Evolutionary conservation across 306 rosid genomes (phyloP).

Genomic region (Inga leiocalycina): DNA sequence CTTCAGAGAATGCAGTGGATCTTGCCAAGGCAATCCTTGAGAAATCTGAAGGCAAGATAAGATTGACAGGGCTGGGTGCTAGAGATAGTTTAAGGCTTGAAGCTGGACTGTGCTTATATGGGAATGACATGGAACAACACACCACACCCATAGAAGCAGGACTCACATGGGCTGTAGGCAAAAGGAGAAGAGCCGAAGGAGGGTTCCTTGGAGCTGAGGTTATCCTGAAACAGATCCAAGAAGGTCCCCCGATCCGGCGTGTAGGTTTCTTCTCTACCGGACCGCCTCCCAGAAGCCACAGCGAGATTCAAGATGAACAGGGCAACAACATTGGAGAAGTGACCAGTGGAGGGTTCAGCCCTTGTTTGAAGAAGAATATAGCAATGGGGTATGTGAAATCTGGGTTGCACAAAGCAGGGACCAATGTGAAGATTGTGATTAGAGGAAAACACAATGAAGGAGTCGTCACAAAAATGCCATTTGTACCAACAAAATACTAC

Average conservation of each 20-base stretch:
- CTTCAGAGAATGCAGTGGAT: conserved; percentile 80
- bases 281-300: conserved; percentile 96
- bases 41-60: conserved; percentile 87
- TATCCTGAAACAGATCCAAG: conserved; percentile 80
- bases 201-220: conserved; percentile 93
- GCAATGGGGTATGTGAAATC: conserved; percentile 98
- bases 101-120: conserved; percentile 94
- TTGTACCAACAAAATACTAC: conserved; percentile 93
- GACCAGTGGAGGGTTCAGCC: conserved; percentile 99
- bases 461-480: conserved; percentile 91
- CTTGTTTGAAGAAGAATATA: conserved; percentile 94
- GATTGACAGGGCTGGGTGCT: conserved; percentile 96
- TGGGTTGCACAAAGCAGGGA: conserved; percentile 91
- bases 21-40: conserved; percentile 95
- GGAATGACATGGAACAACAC: conserved; percentile 95
- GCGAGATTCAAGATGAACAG: conserved; percentile 82
- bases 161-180: conserved; percentile 96
- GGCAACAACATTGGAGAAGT: conserved; percentile 89
- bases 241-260: conserved; percentile 85
- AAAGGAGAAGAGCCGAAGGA: conserved; percentile 96
- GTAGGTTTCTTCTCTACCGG: conserved; percentile 90
- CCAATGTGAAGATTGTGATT: conserved; percentile 83
- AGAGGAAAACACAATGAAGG: conserved; percentile 94
- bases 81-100: conserved; percentile 94
- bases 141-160: conserved; percentile 94